Evolutionary conservation across 257 asterid genomes (phyloP).

Genomic region (Nicotiana undulata): DNA sequence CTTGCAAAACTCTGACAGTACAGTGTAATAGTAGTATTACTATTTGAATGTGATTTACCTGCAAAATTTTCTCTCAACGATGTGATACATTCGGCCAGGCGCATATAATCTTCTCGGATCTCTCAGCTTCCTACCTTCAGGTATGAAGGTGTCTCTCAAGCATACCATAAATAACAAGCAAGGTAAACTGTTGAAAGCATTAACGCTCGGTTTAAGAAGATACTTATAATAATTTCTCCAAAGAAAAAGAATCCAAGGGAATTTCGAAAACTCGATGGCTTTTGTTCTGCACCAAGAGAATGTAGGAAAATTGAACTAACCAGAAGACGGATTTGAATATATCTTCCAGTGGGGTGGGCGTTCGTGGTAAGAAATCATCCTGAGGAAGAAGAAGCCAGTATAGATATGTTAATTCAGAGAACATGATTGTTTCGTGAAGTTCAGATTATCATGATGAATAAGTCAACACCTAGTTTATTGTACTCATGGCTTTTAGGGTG

Average conservation of each 20-base stretch:
- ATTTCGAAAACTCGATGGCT: conserved; percentile 2
- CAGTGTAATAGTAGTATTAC: neutral
- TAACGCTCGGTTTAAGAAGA: conserved; percentile 38
- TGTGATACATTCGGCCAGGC: conserved; percentile 95
- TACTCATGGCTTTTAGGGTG: neutral
- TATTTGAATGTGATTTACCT: conserved; percentile 34
- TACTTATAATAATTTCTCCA: conserved; percentile 21
- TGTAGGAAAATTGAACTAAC: conserved; percentile 36
- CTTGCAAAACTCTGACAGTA: neutral
- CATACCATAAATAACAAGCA: conserved; percentile 79
- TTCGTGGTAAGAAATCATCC: conserved; percentile 97
- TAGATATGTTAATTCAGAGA: neutral
- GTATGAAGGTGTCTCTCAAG: conserved; percentile 93
- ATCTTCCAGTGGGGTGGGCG: conserved; percentile 92
- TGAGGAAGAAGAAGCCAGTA: conserved; percentile 19
- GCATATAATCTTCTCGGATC: conserved; percentile 91
- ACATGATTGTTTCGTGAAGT: neutral
- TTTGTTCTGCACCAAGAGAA: neutral
- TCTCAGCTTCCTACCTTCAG: conserved; percentile 86
- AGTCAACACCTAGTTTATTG: neutral
- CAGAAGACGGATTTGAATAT: conserved; percentile 86
- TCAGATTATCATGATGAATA: neutral
- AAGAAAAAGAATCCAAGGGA: conserved; percentile 7
- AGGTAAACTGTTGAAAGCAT: conserved; percentile 92
- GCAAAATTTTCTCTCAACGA: conserved; percentile 89